phyloP scores from a whole-genome alignment of 768 basidiomycete species.

The Mycena chlorophos region DNA sequence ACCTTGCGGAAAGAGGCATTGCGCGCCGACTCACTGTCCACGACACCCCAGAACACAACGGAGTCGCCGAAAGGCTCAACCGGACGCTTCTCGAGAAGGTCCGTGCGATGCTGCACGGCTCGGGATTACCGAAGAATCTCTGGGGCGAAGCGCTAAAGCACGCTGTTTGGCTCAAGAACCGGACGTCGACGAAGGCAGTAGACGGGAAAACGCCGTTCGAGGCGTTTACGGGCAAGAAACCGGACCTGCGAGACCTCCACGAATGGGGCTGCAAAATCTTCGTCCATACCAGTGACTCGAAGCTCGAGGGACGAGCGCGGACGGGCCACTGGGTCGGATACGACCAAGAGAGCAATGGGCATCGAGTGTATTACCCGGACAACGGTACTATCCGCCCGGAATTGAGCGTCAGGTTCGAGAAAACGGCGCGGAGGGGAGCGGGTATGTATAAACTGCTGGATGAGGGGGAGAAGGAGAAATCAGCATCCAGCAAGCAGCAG shows the following conservation, averaged over 20 bases:
- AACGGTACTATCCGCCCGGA: slow-evolving; percentile 27
- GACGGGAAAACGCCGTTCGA: slow-evolving; percentile 24
- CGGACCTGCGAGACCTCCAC: slow-evolving; percentile 20
- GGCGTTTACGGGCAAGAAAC: slow-evolving; percentile 18
- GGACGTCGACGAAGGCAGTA: slow-evolving; percentile 23
- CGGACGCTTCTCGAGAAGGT: slow-evolving; percentile 29
- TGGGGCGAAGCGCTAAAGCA: slow-evolving; percentile 33
- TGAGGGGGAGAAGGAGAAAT: slow-evolving; percentile 4
- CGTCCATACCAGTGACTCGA: slow-evolving; percentile 23
- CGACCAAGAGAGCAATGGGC: slow-evolving; percentile 30
- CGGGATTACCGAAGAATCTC: slow-evolving; percentile 28
- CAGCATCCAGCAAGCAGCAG: not conserved
- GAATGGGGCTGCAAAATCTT: slow-evolving; percentile 23
- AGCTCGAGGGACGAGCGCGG: slow-evolving; percentile 26
- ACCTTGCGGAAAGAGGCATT: slow-evolving; percentile 21
- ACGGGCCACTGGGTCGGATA: slow-evolving; percentile 36
- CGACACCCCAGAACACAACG: slow-evolving; percentile 35
- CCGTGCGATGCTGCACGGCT: slow-evolving; percentile 29
- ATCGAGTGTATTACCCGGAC: slow-evolving; percentile 32
- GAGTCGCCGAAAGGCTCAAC: slow-evolving; percentile 38
- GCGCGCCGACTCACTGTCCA: slow-evolving; percentile 24
- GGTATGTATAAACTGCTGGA: not conserved
- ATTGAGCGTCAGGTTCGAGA: slow-evolving; percentile 27
- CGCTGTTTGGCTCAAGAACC: slow-evolving; percentile 29
- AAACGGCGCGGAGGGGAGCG: not conserved